These are phyloP conservation scores for Corinectria fuckeliana DNA, from an alignment of 2,329 filamentous ascomycete genomes.

Conservation along the genomic window DNA sequence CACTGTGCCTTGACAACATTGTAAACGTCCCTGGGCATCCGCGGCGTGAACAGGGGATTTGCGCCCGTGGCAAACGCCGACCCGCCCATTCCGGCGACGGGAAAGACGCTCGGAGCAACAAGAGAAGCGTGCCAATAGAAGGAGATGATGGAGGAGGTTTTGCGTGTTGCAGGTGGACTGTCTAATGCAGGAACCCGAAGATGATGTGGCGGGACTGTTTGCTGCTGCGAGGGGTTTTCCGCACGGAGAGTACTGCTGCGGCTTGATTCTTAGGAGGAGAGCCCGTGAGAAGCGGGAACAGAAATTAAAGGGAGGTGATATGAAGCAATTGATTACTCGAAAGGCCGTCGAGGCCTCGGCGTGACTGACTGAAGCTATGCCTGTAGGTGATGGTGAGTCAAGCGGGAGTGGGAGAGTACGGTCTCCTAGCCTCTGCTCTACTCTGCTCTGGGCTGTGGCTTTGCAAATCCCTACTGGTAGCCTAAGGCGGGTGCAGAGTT, in stretches of 20 bases:
- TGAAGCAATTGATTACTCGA: too few species aligned
- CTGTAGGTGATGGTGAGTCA: background rate
- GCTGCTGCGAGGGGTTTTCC: background rate
- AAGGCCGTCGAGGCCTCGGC: too few species aligned
- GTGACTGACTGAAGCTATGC: background rate
- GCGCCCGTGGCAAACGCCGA: conserved; percentile 58
- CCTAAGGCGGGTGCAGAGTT: background rate
- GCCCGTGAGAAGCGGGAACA: background rate
- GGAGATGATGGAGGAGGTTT: background rate
- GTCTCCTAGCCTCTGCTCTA: background rate
- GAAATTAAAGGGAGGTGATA: background rate
- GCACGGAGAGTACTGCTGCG: too few species aligned
- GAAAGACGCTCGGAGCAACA: background rate
- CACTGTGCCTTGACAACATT: conserved; percentile 53
- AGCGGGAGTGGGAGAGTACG: background rate
- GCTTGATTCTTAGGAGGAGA: background rate
- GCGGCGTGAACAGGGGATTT: conserved; percentile 64
- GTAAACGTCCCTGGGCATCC: conserved; percentile 69
- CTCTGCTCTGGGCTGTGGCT: too few species aligned
- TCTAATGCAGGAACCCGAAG: background rate
- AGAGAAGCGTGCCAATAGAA: background rate
- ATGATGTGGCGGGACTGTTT: background rate
- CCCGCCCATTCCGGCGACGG: conserved; percentile 66
- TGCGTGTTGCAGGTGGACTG: background rate
- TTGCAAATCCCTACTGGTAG: background rate